A percentile compares a stretch with the other conserved stretches of the same genome.
These are phyloP conservation scores for Anthracocystis walkeri DNA, from an alignment of 1,284 basidiomycete genomes.

Conservation along the genomic window DNA sequence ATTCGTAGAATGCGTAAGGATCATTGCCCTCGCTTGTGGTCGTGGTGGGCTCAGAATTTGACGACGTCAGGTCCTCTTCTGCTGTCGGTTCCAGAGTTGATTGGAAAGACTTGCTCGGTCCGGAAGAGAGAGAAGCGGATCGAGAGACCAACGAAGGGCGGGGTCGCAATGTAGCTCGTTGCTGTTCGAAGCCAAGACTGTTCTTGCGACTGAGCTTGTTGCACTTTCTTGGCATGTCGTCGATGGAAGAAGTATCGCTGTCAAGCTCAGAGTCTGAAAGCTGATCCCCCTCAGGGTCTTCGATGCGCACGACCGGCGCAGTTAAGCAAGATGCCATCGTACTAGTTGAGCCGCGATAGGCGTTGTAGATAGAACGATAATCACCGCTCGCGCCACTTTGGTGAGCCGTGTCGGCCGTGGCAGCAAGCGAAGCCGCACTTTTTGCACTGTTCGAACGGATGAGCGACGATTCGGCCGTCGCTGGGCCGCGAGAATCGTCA, in stretches of 20 bases:
- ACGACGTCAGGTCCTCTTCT: constrained; percentile 6
- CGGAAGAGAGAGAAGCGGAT: constrained; percentile 7
- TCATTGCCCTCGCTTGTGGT: constrained; percentile 12
- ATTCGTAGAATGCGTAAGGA: constrained; percentile 58
- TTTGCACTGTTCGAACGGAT: constrained; percentile 15
- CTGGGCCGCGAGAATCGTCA: constrained; percentile 18
- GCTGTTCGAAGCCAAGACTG: constrained; percentile 46
- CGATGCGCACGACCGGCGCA: constrained; percentile 36
- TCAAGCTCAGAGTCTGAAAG: constrained; percentile 32
- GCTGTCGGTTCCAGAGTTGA: constrained; percentile 10
- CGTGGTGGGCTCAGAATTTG: background rate
- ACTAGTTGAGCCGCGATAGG: constrained; percentile 25
- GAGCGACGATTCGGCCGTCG: constrained; percentile 26
- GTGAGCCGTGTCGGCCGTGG: constrained; percentile 5
- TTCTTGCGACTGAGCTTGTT: constrained; percentile 31
- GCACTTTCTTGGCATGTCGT: constrained; percentile 40
- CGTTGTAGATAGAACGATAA: constrained; percentile 34
- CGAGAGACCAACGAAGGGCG: constrained; percentile 8
- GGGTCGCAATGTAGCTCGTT: constrained; percentile 33
- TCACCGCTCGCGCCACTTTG: constrained; percentile 13
- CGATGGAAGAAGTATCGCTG: constrained; percentile 8
- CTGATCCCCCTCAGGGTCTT: constrained; percentile 39
- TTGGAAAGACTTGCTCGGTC: constrained; percentile 17
- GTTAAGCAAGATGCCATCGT: constrained; percentile 33
- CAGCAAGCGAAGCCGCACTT: background rate